phyloP scores from a whole-genome alignment of 805 yeast genomes.

The Ogataea philodendri region DNA sequence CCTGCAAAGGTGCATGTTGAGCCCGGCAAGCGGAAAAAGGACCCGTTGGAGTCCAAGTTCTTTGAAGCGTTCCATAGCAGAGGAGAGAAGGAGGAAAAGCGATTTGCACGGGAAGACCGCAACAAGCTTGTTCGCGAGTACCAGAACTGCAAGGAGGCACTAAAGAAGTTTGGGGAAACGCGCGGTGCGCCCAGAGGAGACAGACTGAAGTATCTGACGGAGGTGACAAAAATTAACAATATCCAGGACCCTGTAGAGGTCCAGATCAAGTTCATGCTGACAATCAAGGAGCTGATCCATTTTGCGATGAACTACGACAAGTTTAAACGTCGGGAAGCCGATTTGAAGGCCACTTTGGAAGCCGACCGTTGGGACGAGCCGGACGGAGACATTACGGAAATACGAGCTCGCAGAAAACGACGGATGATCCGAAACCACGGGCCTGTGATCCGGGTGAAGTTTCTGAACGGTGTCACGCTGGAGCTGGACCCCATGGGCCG shows the following conservation, averaged over 20 bases:
- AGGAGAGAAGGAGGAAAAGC: conserved; percentile 63
- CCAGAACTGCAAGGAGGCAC: conserved; percentile 49
- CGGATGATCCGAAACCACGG: conserved; percentile 34
- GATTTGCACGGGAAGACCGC: conserved; percentile 54
- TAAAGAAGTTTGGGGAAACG: conserved; percentile 35
- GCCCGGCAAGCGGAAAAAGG: conserved; percentile 21
- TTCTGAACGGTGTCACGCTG: conserved; percentile 39
- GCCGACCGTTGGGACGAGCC: conserved; percentile 32
- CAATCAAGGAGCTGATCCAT: conserved; percentile 46
- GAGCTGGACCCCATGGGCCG: conserved; percentile 40
- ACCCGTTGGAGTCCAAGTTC: conserved; percentile 47
- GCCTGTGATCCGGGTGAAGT: conserved; percentile 36
- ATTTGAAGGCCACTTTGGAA: conserved; percentile 29
- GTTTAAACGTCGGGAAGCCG: conserved; percentile 38
- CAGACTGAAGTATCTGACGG: conserved; percentile 12
- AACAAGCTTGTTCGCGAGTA: conserved; percentile 54
- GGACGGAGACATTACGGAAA: conserved; percentile 14
- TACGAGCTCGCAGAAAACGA: conserved; percentile 13
- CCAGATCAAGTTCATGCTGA: conserved; percentile 46
- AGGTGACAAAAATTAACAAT: conserved; percentile 45
- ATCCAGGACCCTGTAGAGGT: conserved; percentile 49
- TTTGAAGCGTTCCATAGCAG: conserved; percentile 51
- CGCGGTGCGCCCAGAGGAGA: conserved; percentile 18
- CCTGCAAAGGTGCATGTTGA: background rate
- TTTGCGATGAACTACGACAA: conserved; percentile 37